Conservation (phyloP, 257 asterid species). For the Solanum sejunctum region DNA sequence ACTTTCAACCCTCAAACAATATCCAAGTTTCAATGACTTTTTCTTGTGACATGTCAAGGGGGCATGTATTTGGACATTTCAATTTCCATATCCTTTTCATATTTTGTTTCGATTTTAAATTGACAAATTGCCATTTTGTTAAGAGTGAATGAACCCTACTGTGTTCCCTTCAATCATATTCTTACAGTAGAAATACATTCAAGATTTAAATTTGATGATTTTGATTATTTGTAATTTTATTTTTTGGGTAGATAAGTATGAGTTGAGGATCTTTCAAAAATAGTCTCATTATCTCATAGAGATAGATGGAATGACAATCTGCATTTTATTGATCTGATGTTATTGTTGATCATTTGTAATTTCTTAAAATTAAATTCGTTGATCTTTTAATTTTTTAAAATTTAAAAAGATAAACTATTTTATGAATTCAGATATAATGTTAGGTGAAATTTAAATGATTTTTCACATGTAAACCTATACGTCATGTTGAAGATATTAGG, state of each 20-base stretch:
- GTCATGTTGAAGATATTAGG: not conserved
- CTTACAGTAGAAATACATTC: fast-evolving
- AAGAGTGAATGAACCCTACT: not conserved
- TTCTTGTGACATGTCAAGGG: conserved; percentile 9
- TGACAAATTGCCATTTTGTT: not conserved
- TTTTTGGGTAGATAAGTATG: no score
- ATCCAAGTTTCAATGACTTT: conserved; percentile 3
- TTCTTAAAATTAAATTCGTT: not conserved
- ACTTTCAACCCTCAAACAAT: conserved; percentile 12
- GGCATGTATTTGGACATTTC: conserved; percentile 30
- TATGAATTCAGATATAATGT: not conserved
- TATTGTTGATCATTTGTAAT: no score
- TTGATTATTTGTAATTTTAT: no score
- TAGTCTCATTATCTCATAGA: no score
- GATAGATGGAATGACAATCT: no score
- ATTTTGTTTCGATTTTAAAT: not conserved
- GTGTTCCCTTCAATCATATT: not conserved
- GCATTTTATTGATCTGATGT: no score
- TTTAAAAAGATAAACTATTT: no score
- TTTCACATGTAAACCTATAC: not conserved
- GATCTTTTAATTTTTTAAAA: not conserved
- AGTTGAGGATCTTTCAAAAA: no score
- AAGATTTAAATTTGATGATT: not conserved
- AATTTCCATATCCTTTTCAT: not conserved
- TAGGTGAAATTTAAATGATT: not conserved